Base-by-base conservation (phyloP, 345 rosid species). In the Lumnitzera racemosa region DNA sequence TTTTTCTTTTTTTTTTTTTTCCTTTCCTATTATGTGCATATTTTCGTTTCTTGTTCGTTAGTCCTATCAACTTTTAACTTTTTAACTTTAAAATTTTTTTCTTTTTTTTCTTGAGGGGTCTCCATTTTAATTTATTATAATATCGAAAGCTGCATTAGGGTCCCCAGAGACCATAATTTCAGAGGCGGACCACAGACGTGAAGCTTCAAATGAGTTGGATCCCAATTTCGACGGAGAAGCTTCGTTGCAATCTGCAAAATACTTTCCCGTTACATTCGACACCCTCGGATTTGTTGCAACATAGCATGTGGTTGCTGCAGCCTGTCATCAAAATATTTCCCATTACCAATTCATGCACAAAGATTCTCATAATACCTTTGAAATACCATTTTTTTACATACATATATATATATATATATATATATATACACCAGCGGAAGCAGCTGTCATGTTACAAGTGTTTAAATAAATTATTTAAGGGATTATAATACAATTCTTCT, bases 251-350 rank as follows among this genome's bases (percentile, higher is more conserved):
- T 95, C 99, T 13, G 84, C 80, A 51, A 86, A 95, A 68, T 90
- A 90, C 67, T 90, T 86, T 13, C 97, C 97, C 13, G 86, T 72
- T 29, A 78, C 76, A 23, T 79, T 76, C 46, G 49, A 43, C 58
- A 95, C 56, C 66, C 83, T 83, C 20, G 87, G 87, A 66, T 83
- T 78, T 1, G 87, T 74, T 6, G 95, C 96, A 8, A 82, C 96
- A 65, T 83, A 95, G 65, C 97, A 90, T 12, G 96, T 90, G n/a
- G 95, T 90, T 4, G 97, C 96, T 11, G 97, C 97, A 60, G 92
- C 98, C 98, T 91, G 59, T 29, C 2, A 29, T 20, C 1, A 15
- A 46, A 11, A 8, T 53, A 24, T 16, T 16, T 17, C 43, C 43
- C 43, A 36, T 36, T 36, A 36, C 43, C 1, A 36, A 5, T 36